Evolutionary conservation across 345 rosid species (phyloP).

Genomic region (Erucastrum elatum): DNA sequence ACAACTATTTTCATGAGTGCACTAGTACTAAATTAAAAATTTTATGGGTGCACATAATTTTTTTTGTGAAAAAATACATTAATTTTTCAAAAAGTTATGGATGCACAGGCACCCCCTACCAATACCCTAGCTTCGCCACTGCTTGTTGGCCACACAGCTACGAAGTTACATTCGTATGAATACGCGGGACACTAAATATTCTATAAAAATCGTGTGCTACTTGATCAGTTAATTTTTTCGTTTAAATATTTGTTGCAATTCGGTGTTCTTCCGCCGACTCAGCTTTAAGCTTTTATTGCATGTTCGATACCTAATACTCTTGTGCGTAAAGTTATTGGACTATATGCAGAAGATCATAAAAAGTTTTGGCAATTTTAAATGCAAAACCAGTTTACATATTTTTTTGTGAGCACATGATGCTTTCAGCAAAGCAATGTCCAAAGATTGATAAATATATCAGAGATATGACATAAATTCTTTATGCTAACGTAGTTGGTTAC

Average conservation of each 20-base stretch:
- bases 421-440: neutral
- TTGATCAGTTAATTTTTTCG: neutral
- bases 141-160: too few relatives aligned
- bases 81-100: too few relatives aligned
- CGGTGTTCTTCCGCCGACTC: neutral
- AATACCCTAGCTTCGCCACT: neutral
- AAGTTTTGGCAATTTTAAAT: neutral
- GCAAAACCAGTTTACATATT: neutral
- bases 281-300: too few relatives aligned
- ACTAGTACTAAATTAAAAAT: too few relatives aligned
- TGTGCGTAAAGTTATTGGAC: neutral
- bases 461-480: neutral
- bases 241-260: too few relatives aligned
- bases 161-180: too few relatives aligned
- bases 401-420: neutral
- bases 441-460: neutral
- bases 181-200: too few relatives aligned
- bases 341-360: neutral
- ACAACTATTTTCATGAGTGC: too few relatives aligned
- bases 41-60: too few relatives aligned
- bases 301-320: neutral
- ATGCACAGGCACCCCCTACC: too few relatives aligned
- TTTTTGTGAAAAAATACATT: too few relatives aligned
- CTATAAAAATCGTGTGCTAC: neutral
- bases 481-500: neutral